Evolutionary conservation across 2,329 filamentous ascomycete species (phyloP).

Genomic region (Sarocladiaceae sp.): DNA sequence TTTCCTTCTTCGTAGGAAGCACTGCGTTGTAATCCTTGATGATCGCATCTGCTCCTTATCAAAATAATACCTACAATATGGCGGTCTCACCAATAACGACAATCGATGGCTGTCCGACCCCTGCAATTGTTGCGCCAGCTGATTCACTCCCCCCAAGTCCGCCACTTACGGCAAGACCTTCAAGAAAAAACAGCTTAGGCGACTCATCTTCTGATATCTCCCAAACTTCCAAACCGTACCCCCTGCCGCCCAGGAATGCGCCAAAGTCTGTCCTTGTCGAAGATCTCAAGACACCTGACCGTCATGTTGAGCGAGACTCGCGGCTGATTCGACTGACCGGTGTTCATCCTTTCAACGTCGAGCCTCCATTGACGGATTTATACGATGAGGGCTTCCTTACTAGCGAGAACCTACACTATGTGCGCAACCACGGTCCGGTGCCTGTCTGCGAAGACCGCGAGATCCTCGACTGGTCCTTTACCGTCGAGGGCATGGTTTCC

Average conservation of each 20-base stretch:
- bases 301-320: constrained; percentile 73
- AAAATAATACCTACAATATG: constrained; percentile 13
- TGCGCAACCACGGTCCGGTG: constrained; percentile 84
- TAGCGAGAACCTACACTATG: constrained; percentile 83
- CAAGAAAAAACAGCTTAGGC: constrained; percentile 27
- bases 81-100: constrained; percentile 16
- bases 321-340: constrained; percentile 83
- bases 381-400: constrained; percentile 83
- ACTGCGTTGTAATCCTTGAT: neutral
- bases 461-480: constrained; percentile 75
- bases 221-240: constrained; percentile 37
- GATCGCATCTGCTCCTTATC: neutral
- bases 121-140: constrained; percentile 12
- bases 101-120: neutral
- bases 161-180: constrained; percentile 33
- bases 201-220: constrained; percentile 16
- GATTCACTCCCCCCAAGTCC: constrained; percentile 32
- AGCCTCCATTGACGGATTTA: constrained; percentile 73
- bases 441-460: constrained; percentile 69
- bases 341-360: constrained; percentile 86
- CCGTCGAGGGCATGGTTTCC: constrained; percentile 78
- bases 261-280: constrained; percentile 63
- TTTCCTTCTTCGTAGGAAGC: neutral
- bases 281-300: constrained; percentile 80
- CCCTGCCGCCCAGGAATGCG: constrained; percentile 63